phyloP scores from a whole-genome alignment of 2,329 filamentous ascomycete species.

The Cladosporium sp. region DNA sequence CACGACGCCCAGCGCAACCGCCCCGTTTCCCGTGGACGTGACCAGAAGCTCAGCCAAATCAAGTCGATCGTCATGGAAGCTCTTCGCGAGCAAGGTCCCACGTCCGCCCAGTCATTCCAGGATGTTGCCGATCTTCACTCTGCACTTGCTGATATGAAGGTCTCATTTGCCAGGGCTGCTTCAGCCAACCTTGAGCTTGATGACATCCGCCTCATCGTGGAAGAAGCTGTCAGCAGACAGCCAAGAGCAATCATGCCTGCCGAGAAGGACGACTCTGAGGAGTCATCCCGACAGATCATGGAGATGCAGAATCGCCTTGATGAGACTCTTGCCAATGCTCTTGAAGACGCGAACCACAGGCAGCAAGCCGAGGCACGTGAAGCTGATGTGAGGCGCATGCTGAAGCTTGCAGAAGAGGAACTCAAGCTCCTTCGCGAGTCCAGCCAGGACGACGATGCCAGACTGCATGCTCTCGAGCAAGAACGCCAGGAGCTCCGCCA shows the following conservation, averaged over 20 bases:
- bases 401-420: constrained; percentile 49
- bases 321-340: constrained; percentile 31
- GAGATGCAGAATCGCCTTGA: constrained; percentile 30
- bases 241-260: constrained; percentile 27
- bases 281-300: constrained; percentile 25
- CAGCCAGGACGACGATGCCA: constrained; percentile 39
- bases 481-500: constrained; percentile 38
- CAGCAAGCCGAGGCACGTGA: constrained; percentile 42
- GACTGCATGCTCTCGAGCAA: constrained; percentile 39
- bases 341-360: constrained; percentile 41
- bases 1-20: constrained; percentile 62
- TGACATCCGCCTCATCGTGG: constrained; percentile 36
- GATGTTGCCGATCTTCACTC: constrained; percentile 41
- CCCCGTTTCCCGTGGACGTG: constrained; percentile 71
- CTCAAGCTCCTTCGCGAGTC: constrained; percentile 42
- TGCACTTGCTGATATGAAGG: constrained; percentile 45
- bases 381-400: constrained; percentile 38
- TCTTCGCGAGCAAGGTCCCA: constrained; percentile 42
- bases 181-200: constrained; percentile 43
- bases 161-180: constrained; percentile 44
- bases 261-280: constrained; percentile 18
- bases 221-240: constrained; percentile 31
- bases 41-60: constrained; percentile 80
- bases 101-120: constrained; percentile 21
- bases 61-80: constrained; percentile 56